Conservation (phyloP, 73 alveolate species). For the Paramecium bursaria region DNA sequence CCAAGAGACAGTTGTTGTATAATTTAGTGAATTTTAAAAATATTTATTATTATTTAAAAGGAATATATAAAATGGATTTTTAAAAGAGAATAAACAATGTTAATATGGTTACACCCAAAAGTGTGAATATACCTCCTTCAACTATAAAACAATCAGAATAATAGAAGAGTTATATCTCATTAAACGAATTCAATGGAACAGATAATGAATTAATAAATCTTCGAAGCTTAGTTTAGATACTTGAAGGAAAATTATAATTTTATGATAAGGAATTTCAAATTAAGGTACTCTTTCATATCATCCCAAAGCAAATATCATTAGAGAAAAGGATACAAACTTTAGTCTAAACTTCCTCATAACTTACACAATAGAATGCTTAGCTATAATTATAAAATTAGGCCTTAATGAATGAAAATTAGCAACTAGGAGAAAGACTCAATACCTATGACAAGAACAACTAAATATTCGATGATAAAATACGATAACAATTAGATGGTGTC, state of each 20-base stretch:
- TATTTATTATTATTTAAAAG: no score
- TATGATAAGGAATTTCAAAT: constrained; percentile 44
- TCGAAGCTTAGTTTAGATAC: constrained; percentile 10
- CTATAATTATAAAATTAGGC: constrained; percentile 5
- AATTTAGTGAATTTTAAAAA: no score
- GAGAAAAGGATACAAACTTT: constrained; percentile 37
- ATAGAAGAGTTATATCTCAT: constrained; percentile 13
- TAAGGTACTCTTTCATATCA: constrained; percentile 8
- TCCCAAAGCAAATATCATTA: constrained; percentile 42
- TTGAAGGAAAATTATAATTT: constrained; percentile 48
- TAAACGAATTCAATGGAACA: constrained; percentile 24
- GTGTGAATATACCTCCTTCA: neutral
- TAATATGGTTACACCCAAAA: constrained; percentile 39
- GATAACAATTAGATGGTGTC: constrained; percentile 7
- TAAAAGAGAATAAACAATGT: constrained; percentile 49
- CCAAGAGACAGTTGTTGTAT: no score
- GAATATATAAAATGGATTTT: no score
- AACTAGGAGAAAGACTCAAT: neutral
- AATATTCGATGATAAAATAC: constrained; percentile 21
- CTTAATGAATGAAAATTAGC: constrained; percentile 26
- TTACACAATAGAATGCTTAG: constrained; percentile 38
- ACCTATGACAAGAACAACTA: neutral
- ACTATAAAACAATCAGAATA: neutral
- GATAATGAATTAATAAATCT: constrained; percentile 49
- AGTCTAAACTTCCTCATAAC: constrained; percentile 39